phyloP scores from a whole-genome alignment of 805 yeast genomes.

The Yamadazyma sp. region DNA sequence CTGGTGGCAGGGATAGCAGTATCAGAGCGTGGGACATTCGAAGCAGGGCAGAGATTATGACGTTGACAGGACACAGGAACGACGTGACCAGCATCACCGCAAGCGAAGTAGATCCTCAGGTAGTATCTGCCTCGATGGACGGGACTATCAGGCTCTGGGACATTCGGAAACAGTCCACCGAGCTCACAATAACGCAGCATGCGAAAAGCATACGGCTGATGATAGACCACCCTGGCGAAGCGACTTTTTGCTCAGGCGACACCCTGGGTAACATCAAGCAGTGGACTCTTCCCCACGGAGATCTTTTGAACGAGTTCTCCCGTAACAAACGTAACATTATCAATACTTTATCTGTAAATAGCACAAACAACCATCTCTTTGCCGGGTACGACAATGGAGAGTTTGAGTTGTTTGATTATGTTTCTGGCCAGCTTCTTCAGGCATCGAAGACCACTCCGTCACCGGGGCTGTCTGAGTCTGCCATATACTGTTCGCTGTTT shows the following conservation, averaged over 20 bases:
- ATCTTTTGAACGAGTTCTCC: conserved; percentile 57
- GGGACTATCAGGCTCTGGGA: conserved; percentile 90
- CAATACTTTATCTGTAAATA: conserved; percentile 67
- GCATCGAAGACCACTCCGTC: conserved; percentile 50
- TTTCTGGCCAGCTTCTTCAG: conserved; percentile 64
- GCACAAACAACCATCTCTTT: conserved; percentile 59
- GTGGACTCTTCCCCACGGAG: conserved; percentile 81
- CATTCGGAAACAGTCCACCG: conserved; percentile 71
- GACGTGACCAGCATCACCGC: conserved; percentile 70
- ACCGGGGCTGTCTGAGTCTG: conserved; percentile 71
- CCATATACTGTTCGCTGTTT: conserved; percentile 69
- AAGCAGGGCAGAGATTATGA: conserved; percentile 69
- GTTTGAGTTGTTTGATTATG: conserved; percentile 77
- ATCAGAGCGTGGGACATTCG: conserved; percentile 94
- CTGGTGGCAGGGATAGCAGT: conserved; percentile 87
- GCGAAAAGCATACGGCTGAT: conserved; percentile 76
- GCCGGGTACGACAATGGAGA: conserved; percentile 86
- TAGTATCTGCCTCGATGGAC: conserved; percentile 81
- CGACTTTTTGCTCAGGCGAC: conserved; percentile 77
- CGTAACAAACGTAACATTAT: conserved; percentile 50
- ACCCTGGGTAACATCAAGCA: conserved; percentile 73
- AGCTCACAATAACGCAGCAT: conserved; percentile 79
- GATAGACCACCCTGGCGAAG: conserved; percentile 63
- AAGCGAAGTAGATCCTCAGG: conserved; percentile 78
- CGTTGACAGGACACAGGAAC: conserved; percentile 76